Base-by-base conservation (phyloP, 106 monocot genomes). In the Allium fistulosum region DNA sequence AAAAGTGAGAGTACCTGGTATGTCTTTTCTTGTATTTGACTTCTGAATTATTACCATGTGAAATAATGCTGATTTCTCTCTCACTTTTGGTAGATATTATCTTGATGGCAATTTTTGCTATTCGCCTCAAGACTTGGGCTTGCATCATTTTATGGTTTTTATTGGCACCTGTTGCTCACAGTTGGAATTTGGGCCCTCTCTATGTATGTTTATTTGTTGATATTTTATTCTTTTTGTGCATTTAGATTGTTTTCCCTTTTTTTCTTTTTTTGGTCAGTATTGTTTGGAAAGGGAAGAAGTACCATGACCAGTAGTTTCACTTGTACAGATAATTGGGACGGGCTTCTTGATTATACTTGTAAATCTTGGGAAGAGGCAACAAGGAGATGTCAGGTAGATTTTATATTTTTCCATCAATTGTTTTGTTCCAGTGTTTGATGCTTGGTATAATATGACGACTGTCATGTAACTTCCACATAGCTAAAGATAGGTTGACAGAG, bases 281-380 rank as follows among this genome's bases (percentile, higher is more conserved):
- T 37, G 37, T 5, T 37, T 5, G 5, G 37, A 37, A 37, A 37
- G 37, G 5, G 37, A 37, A 22, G 22, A 37, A 37, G 37, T 37
- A 37, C 37, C 37, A 37, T 37, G 37, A 37, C 5, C 37, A 37
- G 5, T 37, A 2, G 37, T 37, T 37, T 4, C 37, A 37, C 37
- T 37, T 37, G 37, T 77, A 58, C 87, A 92, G 97, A 83, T 99
- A 69, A 82, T 99, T 67, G 84, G 56, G 59, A 99, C 97, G 3
- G 92, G 97, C 14, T 99, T 99, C 63, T 63, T 83, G 11, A 28
- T 92, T 48, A 87, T 99, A 66, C 80, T 99, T 83, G 11, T 87
- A 22, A 99, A 99, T 83, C 92, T 99, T 74, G 97, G 97, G 74
- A 92, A 80, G 71, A 82, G 83, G 72, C 92, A 85, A 72, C 80